Conservation (phyloP, 169 alveolate species). For the Cryptosporidium bovis region DNA sequence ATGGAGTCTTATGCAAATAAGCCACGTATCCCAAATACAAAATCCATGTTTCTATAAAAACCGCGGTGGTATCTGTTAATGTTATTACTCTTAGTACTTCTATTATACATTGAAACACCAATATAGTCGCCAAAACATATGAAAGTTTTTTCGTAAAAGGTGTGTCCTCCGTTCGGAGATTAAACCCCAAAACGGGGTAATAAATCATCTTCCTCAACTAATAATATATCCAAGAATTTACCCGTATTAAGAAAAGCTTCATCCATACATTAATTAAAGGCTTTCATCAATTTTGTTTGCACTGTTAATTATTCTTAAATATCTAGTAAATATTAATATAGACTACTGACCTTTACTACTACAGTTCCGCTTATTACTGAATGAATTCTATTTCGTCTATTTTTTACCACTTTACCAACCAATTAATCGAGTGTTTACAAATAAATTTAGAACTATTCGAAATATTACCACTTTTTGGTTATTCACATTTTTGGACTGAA, state of each 20-base stretch:
- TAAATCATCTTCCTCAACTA: slow-evolving; percentile 11
- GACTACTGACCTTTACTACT: background rate
- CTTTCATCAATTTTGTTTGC: no score
- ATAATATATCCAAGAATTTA: background rate
- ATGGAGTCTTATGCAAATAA: slow-evolving; percentile 60
- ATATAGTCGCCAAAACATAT: slow-evolving; percentile 27
- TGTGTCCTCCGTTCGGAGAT: slow-evolving; percentile 62
- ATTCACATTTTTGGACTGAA: no score
- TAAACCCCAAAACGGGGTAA: slow-evolving; percentile 39
- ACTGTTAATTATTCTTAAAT: no score
- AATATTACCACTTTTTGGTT: no score
- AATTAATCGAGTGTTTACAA: no score
- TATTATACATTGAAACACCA: slow-evolving; percentile 30
- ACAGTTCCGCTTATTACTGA: no score
- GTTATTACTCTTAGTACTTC: slow-evolving; percentile 17
- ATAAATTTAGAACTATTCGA: no score
- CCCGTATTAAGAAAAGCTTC: background rate
- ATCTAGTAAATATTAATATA: background rate
- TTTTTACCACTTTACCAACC: no score
- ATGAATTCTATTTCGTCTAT: no score
- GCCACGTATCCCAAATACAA: slow-evolving; percentile 65
- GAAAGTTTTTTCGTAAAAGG: slow-evolving; percentile 34
- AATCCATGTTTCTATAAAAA: slow-evolving; percentile 52
- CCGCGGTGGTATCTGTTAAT: slow-evolving; percentile 30
- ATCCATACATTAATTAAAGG: no score